Evolutionary conservation across 495 filamentous ascomycete genomes (phyloP).

Genomic region (Letharia lupina): DNA sequence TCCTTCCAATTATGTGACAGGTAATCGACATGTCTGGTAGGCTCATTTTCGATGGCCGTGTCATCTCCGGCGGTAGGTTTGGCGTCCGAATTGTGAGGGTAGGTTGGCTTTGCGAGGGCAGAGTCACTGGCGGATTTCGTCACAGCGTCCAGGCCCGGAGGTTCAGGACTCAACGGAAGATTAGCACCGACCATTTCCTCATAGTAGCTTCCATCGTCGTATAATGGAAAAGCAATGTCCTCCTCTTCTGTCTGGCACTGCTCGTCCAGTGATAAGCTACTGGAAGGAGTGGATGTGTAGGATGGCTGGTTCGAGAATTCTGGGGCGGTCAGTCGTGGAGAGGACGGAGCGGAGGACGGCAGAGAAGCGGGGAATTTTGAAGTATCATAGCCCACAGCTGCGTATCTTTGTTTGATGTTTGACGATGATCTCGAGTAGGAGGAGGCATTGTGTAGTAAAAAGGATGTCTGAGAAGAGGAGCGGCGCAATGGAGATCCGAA

Average conservation of each 20-base stretch:
- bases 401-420: slow-evolving; percentile 29
- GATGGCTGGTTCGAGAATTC: slow-evolving; percentile 32
- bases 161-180: slow-evolving; percentile 38
- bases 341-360: slow-evolving; percentile 35
- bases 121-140: slow-evolving; percentile 29
- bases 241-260: slow-evolving; percentile 43
- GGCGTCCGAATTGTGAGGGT: slow-evolving; percentile 24
- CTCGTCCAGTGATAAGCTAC: slow-evolving; percentile 53
- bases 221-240: slow-evolving; percentile 51
- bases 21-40: slow-evolving; percentile 91
- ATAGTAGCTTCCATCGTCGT: slow-evolving; percentile 39
- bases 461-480: slow-evolving; percentile 37
- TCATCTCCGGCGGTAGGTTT: slow-evolving; percentile 64
- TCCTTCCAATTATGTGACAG: slow-evolving; percentile 91
- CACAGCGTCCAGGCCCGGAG: slow-evolving; percentile 35
- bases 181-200: slow-evolving; percentile 27
- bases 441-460: slow-evolving; percentile 34
- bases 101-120: slow-evolving; percentile 34
- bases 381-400: slow-evolving; percentile 32
- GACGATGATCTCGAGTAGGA: slow-evolving; percentile 31
- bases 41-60: slow-evolving; percentile 63
- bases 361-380: slow-evolving; percentile 30
- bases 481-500: slow-evolving; percentile 37
- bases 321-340: slow-evolving; percentile 27
- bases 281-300: slow-evolving; percentile 52